Evolutionary conservation across 2,329 filamentous ascomycete species (phyloP).

Genomic region (Alternaria atra): DNA sequence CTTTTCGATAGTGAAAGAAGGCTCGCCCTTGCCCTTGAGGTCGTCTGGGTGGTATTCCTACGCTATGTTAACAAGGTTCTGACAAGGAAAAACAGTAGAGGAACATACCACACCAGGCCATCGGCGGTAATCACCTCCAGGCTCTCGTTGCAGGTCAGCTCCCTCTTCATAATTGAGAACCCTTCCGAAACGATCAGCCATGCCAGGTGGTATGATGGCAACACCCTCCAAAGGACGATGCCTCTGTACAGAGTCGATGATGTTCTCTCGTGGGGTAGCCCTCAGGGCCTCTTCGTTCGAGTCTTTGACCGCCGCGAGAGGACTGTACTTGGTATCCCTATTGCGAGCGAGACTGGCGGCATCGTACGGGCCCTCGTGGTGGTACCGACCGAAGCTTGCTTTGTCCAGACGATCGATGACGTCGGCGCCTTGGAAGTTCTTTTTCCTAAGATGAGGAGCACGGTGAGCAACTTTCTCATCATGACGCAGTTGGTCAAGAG

Average conservation of each 20-base stretch:
- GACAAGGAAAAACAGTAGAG: background rate
- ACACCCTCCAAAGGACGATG: slow-evolving; percentile 85
- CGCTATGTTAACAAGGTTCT: slow-evolving; percentile 13
- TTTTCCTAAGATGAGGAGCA: slow-evolving; percentile 71
- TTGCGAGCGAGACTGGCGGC: slow-evolving; percentile 81
- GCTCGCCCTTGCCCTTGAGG: slow-evolving; percentile 83
- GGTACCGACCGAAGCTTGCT: slow-evolving; percentile 71
- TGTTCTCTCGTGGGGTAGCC: slow-evolving; percentile 81
- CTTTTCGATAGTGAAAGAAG: slow-evolving; percentile 75
- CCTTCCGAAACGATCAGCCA: slow-evolving; percentile 72
- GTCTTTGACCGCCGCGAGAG: slow-evolving; percentile 77
- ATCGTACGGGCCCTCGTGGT: slow-evolving; percentile 92
- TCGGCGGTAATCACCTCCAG: slow-evolving; percentile 80
- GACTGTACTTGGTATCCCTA: slow-evolving; percentile 67
- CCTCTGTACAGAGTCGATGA: slow-evolving; percentile 74
- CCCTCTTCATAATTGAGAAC: slow-evolving; percentile 84
- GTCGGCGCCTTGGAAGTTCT: slow-evolving; percentile 74
- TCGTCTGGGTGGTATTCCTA: slow-evolving; percentile 76
- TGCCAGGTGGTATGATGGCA: slow-evolving; percentile 77
- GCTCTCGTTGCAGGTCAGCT: slow-evolving; percentile 83
- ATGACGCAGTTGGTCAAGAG: slow-evolving; percentile 71
- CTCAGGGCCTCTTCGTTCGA: slow-evolving; percentile 79
- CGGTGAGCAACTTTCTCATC: slow-evolving; percentile 73
- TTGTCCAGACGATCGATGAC: slow-evolving; percentile 82
- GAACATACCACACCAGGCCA: slow-evolving; percentile 76